phyloP scores from a whole-genome alignment of 2,329 filamentous ascomycete species.

The Alternaria tenuissima region DNA sequence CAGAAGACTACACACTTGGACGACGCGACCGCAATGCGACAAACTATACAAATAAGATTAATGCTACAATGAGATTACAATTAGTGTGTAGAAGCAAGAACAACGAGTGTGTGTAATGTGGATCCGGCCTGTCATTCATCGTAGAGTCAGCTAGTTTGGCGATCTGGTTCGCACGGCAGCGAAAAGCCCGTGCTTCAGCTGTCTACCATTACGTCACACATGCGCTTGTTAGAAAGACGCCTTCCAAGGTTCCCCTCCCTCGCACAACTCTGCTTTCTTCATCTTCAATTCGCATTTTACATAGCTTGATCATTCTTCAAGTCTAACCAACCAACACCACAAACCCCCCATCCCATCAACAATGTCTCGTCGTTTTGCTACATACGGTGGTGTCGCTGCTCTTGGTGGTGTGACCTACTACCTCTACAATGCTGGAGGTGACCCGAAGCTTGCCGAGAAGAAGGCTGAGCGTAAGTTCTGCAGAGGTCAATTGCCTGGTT shows the following conservation, averaged over 20 bases:
- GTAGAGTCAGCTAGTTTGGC: slow-evolving; percentile 21
- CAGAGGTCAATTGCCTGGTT: not conserved
- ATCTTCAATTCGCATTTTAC: slow-evolving; percentile 13
- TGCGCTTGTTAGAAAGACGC: slow-evolving; percentile 31
- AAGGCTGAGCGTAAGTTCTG: slow-evolving; percentile 76
- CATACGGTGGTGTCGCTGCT: slow-evolving; percentile 49
- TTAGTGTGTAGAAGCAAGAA: slow-evolving; percentile 13
- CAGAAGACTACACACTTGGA: slow-evolving; percentile 7
- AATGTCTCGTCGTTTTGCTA: slow-evolving; percentile 42
- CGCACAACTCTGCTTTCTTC: slow-evolving; percentile 10
- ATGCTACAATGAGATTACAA: slow-evolving; percentile 7
- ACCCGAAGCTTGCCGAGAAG: slow-evolving; percentile 83
- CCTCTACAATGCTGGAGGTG: slow-evolving; percentile 85
- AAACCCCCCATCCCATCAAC: slow-evolving; percentile 17
- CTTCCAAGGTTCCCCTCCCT: slow-evolving; percentile 32
- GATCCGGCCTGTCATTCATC: slow-evolving; percentile 6
- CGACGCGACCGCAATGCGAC: slow-evolving; percentile 9
- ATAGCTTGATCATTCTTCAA: slow-evolving; percentile 11
- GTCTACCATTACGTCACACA: slow-evolving; percentile 38
- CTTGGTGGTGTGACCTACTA: slow-evolving; percentile 80
- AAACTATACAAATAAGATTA: not conserved
- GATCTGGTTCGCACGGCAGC: slow-evolving; percentile 29
- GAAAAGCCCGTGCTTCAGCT: slow-evolving; percentile 29
- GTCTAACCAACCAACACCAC: slow-evolving; percentile 10
- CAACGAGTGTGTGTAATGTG: slow-evolving; percentile 6